A percentile compares a stretch with the other conserved stretches of the same genome.
These are phyloP conservation scores for Maudiozyma barnettii DNA, from an alignment of 805 yeast genomes.

Conservation along the genomic window DNA sequence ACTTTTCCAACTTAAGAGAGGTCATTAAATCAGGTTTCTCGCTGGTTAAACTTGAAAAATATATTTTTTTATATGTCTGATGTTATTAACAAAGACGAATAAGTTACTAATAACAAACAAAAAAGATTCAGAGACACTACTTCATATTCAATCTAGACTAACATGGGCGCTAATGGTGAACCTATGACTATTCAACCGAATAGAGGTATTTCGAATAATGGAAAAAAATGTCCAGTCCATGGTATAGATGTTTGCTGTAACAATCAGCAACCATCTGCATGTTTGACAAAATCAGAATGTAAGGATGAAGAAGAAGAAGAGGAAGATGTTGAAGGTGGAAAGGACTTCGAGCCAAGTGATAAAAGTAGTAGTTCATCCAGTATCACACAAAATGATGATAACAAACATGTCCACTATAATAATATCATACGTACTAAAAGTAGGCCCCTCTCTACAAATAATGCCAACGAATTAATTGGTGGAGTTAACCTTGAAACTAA, in stretches of 20 bases:
- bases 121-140: too few relatives aligned
- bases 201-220: background rate
- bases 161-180: too few relatives aligned
- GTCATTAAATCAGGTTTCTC: too few relatives aligned
- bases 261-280: background rate
- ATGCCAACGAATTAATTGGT: constrained; percentile 10
- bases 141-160: too few relatives aligned
- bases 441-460: background rate
- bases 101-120: too few relatives aligned
- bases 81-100: too few relatives aligned
- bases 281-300: background rate
- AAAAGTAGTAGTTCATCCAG: background rate
- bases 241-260: background rate
- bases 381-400: background rate
- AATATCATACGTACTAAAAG: background rate
- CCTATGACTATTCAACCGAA: too few relatives aligned
- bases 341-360: background rate
- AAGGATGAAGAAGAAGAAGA: constrained; percentile 1
- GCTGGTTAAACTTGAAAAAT: too few relatives aligned
- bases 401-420: background rate
- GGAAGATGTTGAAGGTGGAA: background rate
- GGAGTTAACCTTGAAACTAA: constrained; percentile 6
- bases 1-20: too few relatives aligned
- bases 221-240: background rate
- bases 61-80: too few relatives aligned